Conservation (phyloP, 2,329 filamentous ascomycete genomes). For the Mariannaea elegans region DNA sequence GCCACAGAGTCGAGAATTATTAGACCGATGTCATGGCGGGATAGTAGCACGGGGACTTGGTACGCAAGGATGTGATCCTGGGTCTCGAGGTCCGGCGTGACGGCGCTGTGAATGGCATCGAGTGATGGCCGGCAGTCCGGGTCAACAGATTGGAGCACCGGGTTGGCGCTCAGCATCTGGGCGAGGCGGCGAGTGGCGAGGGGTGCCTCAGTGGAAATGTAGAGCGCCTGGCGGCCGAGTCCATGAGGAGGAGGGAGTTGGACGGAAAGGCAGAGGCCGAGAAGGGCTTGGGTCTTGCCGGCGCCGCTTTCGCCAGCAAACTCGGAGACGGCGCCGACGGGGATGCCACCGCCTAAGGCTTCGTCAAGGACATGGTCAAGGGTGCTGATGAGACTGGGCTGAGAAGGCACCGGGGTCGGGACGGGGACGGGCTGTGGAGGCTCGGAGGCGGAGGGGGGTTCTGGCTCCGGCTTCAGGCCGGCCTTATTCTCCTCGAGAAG, state of each 20-base stretch:
- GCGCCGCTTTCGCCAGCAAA: constrained; percentile 92
- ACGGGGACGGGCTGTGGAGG: constrained; percentile 5
- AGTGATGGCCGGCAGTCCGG: constrained; percentile 64
- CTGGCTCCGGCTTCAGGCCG: constrained; percentile 4
- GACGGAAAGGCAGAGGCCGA: constrained; percentile 82
- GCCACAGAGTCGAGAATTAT: constrained; percentile 91
- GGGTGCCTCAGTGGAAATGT: constrained; percentile 91
- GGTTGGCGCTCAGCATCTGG: constrained; percentile 78
- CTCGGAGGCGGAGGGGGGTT: constrained; percentile 4
- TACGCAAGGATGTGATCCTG: constrained; percentile 95
- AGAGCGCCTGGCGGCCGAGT: constrained; percentile 78
- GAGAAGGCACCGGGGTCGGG: constrained; percentile 3
- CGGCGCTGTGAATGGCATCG: constrained; percentile 80
- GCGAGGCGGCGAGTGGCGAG: constrained; percentile 83
- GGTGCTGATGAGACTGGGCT: constrained; percentile 70
- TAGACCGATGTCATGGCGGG: constrained; percentile 79
- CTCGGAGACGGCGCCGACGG: constrained; percentile 84
- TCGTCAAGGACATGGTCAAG: constrained; percentile 78
- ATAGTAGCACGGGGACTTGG: constrained; percentile 87
- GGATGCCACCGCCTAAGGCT: constrained; percentile 79
- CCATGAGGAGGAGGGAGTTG: constrained; percentile 82
- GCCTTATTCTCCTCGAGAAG: constrained; percentile 13
- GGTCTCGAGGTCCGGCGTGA: constrained; percentile 88
- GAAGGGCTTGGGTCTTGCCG: constrained; percentile 94
- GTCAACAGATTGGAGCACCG: constrained; percentile 57